Evolutionary conservation across 129 eudicot genomes (phyloP), one percentile per base, ranked within the genome.

Genomic region (Sambucus nigra): DNA sequence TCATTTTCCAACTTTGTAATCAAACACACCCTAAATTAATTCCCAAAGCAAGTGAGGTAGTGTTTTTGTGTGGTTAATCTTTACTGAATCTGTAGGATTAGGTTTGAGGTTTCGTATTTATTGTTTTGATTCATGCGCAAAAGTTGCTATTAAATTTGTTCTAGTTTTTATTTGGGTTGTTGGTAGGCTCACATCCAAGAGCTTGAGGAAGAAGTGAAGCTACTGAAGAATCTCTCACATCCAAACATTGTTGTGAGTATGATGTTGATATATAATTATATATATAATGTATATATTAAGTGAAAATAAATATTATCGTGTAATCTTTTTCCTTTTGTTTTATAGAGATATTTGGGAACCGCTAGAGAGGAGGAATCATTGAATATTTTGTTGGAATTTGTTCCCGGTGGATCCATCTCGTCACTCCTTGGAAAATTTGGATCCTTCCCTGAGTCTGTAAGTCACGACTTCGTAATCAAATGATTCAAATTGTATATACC

Each of bases 161-260:
- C n/a, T n/a, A n/a, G n/a, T n/a, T 26, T 11, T 20, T 45, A 35
- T 8, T 45, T 17, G 10, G 53, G 25, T 3, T 19, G 46, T 47
- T 61, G 42, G 59, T 62, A 91, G 99, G 94, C 87, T 60, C 95
- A 91, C 44, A 77, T 91, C 23, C 67, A 67, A 64, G 99, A 91
- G 73, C 86, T 91, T 13, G 99, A 91, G 69, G 94, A 91, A 60
- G 99, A 91, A 85, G 99, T 91, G 69, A 91, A 91, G 78, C 75
- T 91, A 25, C 60, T 91, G 61, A 86, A 91, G 76, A 91, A 91
- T 74, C 87, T 91, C 18, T 79, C 95, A 4, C 99, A 91, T 65
- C 84, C 91, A 47, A 91, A 91, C 59, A 91, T 91, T 26, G 99
- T 91, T 63, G 99, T 86, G 70, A 76, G 93, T 69, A 17, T 56